These are phyloP conservation scores for Mantamonas sphyraenae DNA, from an alignment of 78 protist species.

Conservation along the genomic window DNA sequence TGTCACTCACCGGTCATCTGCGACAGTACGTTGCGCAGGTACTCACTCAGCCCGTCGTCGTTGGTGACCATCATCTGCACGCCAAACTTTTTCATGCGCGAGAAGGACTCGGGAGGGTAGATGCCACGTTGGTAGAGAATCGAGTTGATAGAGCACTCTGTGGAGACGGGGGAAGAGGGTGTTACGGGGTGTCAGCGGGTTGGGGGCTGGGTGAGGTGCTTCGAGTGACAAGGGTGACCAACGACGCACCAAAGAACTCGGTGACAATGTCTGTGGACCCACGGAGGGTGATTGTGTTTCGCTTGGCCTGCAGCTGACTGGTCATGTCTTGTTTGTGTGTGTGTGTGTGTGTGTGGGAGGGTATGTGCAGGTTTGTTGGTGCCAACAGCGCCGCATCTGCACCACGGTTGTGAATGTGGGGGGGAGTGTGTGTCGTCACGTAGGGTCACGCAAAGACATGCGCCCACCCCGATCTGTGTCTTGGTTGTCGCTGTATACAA, in stretches of 20 bases:
- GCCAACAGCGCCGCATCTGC: too few relatives aligned
- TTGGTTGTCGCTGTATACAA: too few relatives aligned
- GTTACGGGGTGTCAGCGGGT: neutral
- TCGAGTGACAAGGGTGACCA: neutral
- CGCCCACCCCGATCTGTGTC: too few relatives aligned
- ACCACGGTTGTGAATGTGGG: too few relatives aligned
- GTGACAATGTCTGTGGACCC: constrained; percentile 91
- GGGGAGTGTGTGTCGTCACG: too few relatives aligned
- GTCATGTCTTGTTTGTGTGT: too few relatives aligned
- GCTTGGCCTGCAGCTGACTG: neutral
- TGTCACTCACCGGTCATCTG: constrained; percentile 61
- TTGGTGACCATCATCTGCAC: constrained; percentile 73
- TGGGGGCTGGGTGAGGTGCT: neutral
- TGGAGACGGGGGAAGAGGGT: neutral
- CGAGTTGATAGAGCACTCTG: too few relatives aligned
- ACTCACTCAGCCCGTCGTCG: constrained; percentile 74
- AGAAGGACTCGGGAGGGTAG: constrained; percentile 91
- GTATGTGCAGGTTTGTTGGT: too few relatives aligned
- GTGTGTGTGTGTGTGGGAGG: too few relatives aligned
- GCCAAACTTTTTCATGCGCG: constrained; percentile 77
- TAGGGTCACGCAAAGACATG: too few relatives aligned
- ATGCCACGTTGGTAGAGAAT: constrained; percentile 91
- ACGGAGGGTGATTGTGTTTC: constrained; percentile 70
- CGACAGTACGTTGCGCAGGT: constrained; percentile 68
- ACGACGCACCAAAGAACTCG: constrained; percentile 80